A percentile compares a stretch with the other conserved stretches of the same genome.
These are phyloP conservation scores for Trichoderma asperelloides DNA, from an alignment of 495 filamentous ascomycete species.

Conservation along the genomic window DNA sequence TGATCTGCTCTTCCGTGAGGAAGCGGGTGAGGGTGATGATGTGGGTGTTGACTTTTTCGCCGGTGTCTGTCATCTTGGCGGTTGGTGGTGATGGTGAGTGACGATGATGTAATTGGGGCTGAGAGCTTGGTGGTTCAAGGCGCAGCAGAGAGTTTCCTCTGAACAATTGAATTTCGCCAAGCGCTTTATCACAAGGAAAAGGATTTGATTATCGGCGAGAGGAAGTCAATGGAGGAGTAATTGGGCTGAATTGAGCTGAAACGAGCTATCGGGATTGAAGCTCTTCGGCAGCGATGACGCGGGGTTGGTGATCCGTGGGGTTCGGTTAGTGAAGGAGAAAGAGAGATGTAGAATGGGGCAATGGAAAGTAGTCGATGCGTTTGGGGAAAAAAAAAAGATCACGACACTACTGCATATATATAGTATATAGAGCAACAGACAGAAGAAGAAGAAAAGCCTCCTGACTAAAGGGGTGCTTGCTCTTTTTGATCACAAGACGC, in stretches of 20 bases:
- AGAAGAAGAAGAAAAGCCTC: background rate
- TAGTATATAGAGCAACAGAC: background rate
- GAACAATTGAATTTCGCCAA: background rate
- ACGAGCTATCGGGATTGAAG: background rate
- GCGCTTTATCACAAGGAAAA: background rate
- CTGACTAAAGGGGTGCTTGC: background rate
- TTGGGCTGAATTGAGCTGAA: background rate
- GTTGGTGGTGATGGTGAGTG: background rate
- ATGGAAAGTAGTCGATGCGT: background rate
- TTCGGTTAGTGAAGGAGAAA: background rate
- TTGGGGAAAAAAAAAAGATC: background rate
- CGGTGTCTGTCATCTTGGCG: slow-evolving; percentile 6
- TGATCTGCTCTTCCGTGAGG: slow-evolving; percentile 89
- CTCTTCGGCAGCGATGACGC: background rate
- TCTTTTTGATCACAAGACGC: slow-evolving; percentile 1
- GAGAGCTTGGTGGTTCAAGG: background rate
- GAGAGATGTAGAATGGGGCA: background rate
- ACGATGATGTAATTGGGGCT: background rate
- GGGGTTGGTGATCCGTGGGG: background rate
- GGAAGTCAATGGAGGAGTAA: background rate
- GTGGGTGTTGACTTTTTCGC: slow-evolving; percentile 80
- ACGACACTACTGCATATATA: background rate
- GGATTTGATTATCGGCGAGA: background rate
- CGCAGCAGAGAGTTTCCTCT: background rate
- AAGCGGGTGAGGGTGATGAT: slow-evolving; percentile 92